These are phyloP conservation scores for Pichia cephalocereana DNA, from an alignment of 805 yeast genomes.

Conservation along the genomic window DNA sequence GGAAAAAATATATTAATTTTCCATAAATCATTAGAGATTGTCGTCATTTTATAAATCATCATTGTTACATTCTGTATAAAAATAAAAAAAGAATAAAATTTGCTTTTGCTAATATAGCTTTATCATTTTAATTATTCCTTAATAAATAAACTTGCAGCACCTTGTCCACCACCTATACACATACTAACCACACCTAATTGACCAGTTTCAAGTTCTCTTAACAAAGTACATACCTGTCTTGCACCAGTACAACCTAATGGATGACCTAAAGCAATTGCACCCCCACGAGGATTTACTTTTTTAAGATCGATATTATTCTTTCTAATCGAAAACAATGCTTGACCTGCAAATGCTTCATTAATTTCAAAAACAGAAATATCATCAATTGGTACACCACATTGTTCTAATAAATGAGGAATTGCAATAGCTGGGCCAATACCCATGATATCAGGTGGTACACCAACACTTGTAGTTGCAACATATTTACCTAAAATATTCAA, in stretches of 20 bases:
- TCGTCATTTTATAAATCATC: too few species aligned
- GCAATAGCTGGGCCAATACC: slow-evolving; percentile 98
- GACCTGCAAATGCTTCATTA: slow-evolving; percentile 96
- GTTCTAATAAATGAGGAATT: slow-evolving; percentile 65
- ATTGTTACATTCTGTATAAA: too few species aligned
- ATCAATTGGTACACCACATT: slow-evolving; percentile 36
- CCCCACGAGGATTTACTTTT: slow-evolving; percentile 87
- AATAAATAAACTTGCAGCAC: slow-evolving; percentile 84
- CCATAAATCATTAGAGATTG: too few species aligned
- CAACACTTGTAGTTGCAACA: slow-evolving; percentile 70
- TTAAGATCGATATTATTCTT: slow-evolving; percentile 55
- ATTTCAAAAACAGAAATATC: slow-evolving; percentile 78
- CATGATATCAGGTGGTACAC: slow-evolving; percentile 97
- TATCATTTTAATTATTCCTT: slow-evolving; percentile 44
- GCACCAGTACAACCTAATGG: slow-evolving; percentile 84
- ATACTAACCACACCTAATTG: slow-evolving; percentile 87
- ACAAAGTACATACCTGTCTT: slow-evolving; percentile 82
- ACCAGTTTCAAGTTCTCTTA: slow-evolving; percentile 70
- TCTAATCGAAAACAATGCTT: slow-evolving; percentile 69
- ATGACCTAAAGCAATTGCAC: slow-evolving; percentile 95
- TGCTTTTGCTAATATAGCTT: too few species aligned
- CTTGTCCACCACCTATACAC: slow-evolving; percentile 99
- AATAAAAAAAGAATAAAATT: too few species aligned
- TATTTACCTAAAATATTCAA: slow-evolving; percentile 73
- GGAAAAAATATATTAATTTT: too few species aligned